Base-by-base conservation (phyloP, 116 monocot species). In the Phalaenopsis hybrid region DNA sequence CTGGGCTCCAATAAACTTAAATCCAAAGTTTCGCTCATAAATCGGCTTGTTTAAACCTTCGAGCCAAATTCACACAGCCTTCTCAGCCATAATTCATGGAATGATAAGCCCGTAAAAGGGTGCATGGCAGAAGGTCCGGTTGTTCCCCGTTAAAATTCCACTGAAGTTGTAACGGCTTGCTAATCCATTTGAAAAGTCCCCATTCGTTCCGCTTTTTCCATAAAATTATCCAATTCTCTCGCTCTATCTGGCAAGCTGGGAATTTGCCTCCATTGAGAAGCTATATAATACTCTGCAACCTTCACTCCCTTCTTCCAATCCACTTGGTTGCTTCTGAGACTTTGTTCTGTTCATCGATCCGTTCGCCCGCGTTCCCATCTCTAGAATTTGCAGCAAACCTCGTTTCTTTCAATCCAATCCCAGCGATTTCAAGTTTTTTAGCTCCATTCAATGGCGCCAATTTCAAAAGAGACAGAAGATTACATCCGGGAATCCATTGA, bases 401-500 rank as follows among this genome's bases (percentile, higher is more conserved):
- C 61, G 17, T n/a, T 61, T 61, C 61, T 28, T 28, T 28, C 28
- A 28, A 28, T 28, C 28, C 28, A 28, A 28, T 28, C 28, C 28
- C 28, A 28, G 28, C 0, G 28, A 28, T 28, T 28, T 28, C 28
- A 28, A 28, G 28, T 0, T 28, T 28, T 28, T 28, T 0, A 28
- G 28, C 28, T 28, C 28, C 28, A 28, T 28, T 28, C 0, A 28
- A 28, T 28, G 28, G 28, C 28, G 41, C 41, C 86, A 69, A 65
- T 94, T 70, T 79, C 88, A 33, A 51, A 77, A 74, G 94, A 92
- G 51, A 79, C 83, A 0, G 96, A 92, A 41, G 83, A 86, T 16
- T 96, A 91, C 92, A 92, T 96, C 74, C 48, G 77, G 25, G 91
- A 89, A 65, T 88, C 94, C 10, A 92, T 96, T 58, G 86, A 92